phyloP scores from a whole-genome alignment of 495 filamentous ascomycete genomes.

The Aspergillus conjunctus region DNA sequence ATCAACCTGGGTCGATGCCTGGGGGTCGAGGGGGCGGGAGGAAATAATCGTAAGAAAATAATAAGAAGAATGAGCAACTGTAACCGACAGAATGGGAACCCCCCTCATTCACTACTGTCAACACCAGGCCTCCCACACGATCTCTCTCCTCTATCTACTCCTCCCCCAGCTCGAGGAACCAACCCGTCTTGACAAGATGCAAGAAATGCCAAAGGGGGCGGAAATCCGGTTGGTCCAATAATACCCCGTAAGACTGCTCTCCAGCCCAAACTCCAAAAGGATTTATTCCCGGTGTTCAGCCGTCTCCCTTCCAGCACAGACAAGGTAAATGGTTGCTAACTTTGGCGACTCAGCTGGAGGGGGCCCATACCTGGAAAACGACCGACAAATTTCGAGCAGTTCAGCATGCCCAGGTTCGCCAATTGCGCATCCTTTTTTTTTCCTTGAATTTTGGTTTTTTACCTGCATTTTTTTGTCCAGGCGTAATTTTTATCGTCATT shows the following conservation, averaged over 20 bases:
- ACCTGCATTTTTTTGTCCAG: background rate
- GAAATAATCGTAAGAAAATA: slow-evolving; percentile 1
- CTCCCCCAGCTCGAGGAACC: background rate
- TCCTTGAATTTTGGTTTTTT: background rate
- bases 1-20: background rate
- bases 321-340: slow-evolving; percentile 14
- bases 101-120: background rate
- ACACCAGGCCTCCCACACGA: background rate
- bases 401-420: background rate
- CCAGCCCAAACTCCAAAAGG: slow-evolving; percentile 13
- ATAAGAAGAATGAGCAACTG: background rate
- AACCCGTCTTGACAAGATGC: background rate
- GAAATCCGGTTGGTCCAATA: slow-evolving; percentile 13
- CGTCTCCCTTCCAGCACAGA: slow-evolving; percentile 1
- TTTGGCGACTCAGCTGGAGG: background rate
- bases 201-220: background rate
- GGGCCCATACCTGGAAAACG: slow-evolving; percentile 5
- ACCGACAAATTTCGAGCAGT: slow-evolving; percentile 15
- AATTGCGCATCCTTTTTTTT: background rate
- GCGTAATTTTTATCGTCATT: background rate
- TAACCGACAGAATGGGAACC: background rate
- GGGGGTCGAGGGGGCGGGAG: background rate
- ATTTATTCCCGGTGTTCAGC: slow-evolving; percentile 15
- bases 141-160: background rate
- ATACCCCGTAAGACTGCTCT: background rate